These are phyloP conservation scores for Podila epicladia DNA, from an alignment of 192 early-diverging fungal genomes.

Conservation along the genomic window DNA sequence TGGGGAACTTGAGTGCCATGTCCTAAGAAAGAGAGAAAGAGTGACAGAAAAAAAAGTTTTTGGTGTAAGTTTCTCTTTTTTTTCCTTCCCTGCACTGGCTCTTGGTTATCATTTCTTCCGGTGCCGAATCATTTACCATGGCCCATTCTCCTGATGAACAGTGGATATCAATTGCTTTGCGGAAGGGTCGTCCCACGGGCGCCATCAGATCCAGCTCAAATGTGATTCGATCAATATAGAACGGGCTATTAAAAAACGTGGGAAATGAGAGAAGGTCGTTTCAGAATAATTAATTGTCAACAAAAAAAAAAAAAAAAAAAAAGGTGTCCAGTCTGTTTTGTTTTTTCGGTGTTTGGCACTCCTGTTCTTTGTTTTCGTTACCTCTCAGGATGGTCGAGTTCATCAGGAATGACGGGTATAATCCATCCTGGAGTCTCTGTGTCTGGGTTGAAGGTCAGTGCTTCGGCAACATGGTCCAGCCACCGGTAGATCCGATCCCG, in stretches of 20 bases:
- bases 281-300: background rate
- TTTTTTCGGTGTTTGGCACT: too few species aligned
- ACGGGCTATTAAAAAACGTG: conserved; percentile 16
- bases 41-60: background rate
- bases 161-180: conserved; percentile 41
- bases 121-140: conserved; percentile 9
- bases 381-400: conserved; percentile 18
- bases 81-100: too few species aligned
- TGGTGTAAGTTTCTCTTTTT: background rate
- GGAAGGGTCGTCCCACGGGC: conserved; percentile 34
- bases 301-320: background rate
- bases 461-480: conserved; percentile 11
- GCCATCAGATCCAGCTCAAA: conserved; percentile 43
- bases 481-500: conserved; percentile 15
- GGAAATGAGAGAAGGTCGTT: background rate
- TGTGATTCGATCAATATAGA: conserved; percentile 37
- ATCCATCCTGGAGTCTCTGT: conserved; percentile 11
- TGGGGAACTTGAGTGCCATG: conserved; percentile 33
- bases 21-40: conserved; percentile 5
- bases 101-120: too few species aligned
- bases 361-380: background rate
- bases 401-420: conserved; percentile 19
- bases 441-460: conserved; percentile 13
- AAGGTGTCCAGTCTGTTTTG: too few species aligned
- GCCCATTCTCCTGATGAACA: conserved; percentile 43